These are phyloP conservation scores for Sclerotinia glacialis DNA, from an alignment of 2,329 filamentous ascomycete genomes.

Conservation along the genomic window DNA sequence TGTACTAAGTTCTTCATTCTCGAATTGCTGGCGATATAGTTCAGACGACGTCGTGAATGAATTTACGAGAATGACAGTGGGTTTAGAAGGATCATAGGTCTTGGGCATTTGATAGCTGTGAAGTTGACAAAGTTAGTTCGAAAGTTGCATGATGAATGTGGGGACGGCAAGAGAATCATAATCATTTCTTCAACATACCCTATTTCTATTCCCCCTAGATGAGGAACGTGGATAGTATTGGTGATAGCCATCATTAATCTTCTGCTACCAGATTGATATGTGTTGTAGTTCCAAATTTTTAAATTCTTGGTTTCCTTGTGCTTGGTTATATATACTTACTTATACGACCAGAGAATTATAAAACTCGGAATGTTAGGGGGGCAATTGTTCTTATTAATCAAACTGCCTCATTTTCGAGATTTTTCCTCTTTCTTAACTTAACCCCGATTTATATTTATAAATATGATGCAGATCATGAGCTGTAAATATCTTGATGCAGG, in stretches of 20 bases:
- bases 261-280: neutral
- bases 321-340: too few species aligned
- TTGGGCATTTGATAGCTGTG: conserved; percentile 26
- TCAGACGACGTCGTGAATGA: conserved; percentile 51
- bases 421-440: too few species aligned
- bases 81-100: conserved; percentile 50
- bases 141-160: neutral
- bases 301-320: neutral
- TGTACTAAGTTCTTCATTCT: conserved; percentile 42
- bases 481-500: neutral
- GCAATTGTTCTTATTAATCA: too few species aligned
- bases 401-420: too few species aligned
- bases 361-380: too few species aligned
- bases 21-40: conserved; percentile 48
- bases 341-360: too few species aligned
- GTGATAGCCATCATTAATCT: conserved; percentile 28
- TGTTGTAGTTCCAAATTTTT: neutral
- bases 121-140: neutral
- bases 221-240: conserved; percentile 47
- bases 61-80: conserved; percentile 52
- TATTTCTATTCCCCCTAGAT: conserved; percentile 48
- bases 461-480: neutral
- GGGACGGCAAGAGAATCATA: neutral
- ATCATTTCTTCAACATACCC: conserved; percentile 41
- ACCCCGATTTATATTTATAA: neutral